Base-by-base conservation (phyloP, 2,329 filamentous ascomycete genomes). In the Fonsecaea pugnacius region DNA sequence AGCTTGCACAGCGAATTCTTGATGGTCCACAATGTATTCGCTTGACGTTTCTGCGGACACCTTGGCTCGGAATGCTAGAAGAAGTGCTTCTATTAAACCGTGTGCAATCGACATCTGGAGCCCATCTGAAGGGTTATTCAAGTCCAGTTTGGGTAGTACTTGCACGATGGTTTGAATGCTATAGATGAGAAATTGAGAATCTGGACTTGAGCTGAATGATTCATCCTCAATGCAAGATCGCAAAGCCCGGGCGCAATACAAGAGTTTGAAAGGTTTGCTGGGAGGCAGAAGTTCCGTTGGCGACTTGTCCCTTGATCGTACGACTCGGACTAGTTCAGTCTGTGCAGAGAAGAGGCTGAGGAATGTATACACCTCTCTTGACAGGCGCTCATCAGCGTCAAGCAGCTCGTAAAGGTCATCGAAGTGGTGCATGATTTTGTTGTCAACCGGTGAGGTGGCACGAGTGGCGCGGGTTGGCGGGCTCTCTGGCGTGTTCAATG, bases 341-440 rank as follows among this genome's bases (percentile, higher is more conserved):
- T 91, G 86, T 0, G 87, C 85, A 1, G 91, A 89, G 62, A 95
- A 87, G 18, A 85, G 84, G 60, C 85, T 79, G 40, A 94, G 80
- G 69, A 94, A 92, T 55, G 85, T 79, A 73, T 89, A 91, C 10
- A 92, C 88, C 80, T 91, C 87, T 72, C 84, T 81, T 6, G 90
- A 87, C 48, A 92, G 79, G 56, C 79, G 82, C 64, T 93, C 88
- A 51, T 91, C 85, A 78, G 93, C 85, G 68, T 87, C 87, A 60
- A 98, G 82, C 72, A 94, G 90, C 50, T 87, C 85, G 83, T 95
- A 96, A 27, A 99, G 78, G 66, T 94, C 88, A 60, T 91, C 85
- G 72, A 96, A 96, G 75, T 96, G 91, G 63, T 87, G 84, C 70
- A 95, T 80, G 24, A 98, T 88, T 71, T 94, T 91, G 12, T 86